These are phyloP conservation scores for Yamadazyma songkhlaensis DNA, from an alignment of 1,139 yeast species.

Conservation along the genomic window DNA sequence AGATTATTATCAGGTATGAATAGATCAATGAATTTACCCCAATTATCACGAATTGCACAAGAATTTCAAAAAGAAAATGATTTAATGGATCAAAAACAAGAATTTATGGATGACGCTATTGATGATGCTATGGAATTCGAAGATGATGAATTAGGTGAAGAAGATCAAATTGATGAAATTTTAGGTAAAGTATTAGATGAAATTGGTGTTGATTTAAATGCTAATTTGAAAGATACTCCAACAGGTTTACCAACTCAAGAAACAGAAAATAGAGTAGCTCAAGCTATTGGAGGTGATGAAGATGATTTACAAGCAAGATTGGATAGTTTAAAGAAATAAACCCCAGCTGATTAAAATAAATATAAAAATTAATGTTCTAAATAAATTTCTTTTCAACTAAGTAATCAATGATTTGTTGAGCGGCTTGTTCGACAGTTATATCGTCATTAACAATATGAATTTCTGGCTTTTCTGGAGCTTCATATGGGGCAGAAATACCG, in stretches of 20 bases:
- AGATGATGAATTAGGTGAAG: constrained; percentile 62
- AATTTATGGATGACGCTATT: constrained; percentile 96
- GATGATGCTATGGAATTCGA: constrained; percentile 93
- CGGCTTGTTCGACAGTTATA: constrained; percentile 75
- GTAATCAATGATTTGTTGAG: constrained; percentile 67
- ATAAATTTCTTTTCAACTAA: constrained; percentile 55
- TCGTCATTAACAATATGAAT: constrained; percentile 69
- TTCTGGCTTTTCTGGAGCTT: constrained; percentile 84
- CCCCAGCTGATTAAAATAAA: too few species aligned
- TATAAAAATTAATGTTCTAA: constrained; percentile 10
- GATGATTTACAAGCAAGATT: constrained; percentile 89
- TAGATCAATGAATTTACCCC: constrained; percentile 85
- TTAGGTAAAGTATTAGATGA: constrained; percentile 92
- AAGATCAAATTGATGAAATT: constrained; percentile 90
- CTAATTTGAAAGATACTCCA: constrained; percentile 68
- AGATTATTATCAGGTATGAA: constrained; percentile 83
- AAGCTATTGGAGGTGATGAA: constrained; percentile 40
- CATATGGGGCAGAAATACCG: constrained; percentile 94
- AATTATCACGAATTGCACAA: constrained; percentile 84
- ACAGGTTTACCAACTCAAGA: constrained; percentile 16
- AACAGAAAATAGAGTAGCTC: constrained; percentile 34
- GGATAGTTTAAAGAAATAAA: constrained; percentile 68
- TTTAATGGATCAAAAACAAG: constrained; percentile 97
- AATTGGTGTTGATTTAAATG: constrained; percentile 84
- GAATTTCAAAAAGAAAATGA: constrained; percentile 94